Base-by-base conservation (phyloP, 768 basidiomycete species). In the Leccinum subgranulosum region DNA sequence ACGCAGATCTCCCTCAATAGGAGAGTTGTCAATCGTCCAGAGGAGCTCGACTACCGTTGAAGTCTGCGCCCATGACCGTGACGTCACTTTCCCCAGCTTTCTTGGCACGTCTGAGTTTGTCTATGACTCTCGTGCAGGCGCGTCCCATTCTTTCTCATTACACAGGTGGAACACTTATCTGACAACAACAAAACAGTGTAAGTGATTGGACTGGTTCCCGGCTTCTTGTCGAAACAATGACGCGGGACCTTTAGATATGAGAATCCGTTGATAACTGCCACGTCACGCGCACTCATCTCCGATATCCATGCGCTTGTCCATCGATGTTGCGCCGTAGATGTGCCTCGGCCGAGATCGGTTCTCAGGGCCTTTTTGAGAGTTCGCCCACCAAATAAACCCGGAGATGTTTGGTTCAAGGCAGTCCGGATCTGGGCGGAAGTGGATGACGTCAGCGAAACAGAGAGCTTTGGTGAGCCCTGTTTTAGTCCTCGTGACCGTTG, bases 251-350 rank as follows among this genome's bases (percentile, higher is more conserved):
- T 34, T 60, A 88, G 86, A 64, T 92, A 92, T 65, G 88, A 92
- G 74, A 92, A 92, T 64, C 90, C 90, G 3, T 69, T 88, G 60
- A 67, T 92, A 41, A 90, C 88, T 33, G 87, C 89, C 34, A 87
- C 84, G 6, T 88, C 89, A 36, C 83, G 87, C 51, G 78, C 81
- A 43, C 76, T 89, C 51, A 88, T 92, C 58, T 77, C 84, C 51
- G 88, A 91, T 64, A 85, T 92, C 19, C 82, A 88, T 63, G 69
- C 77, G 27, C 76, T 90, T 49, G 82, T 86, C 8, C 80, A 79
- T 23, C 82, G 83, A 34, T 72, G 88, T 41, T 82, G 84, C 56
- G 73, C 78, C 6, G 69, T 92, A 29, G 83, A 90, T 66, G 75
- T 88, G 21, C 88, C 90, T n/a, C 76, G 80, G 55, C 89, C 89